Evolutionary conservation across 2,329 filamentous ascomycete species (phyloP), one percentile per base, ranked within the genome.

Genomic region (Penicillium hesseltinei): DNA sequence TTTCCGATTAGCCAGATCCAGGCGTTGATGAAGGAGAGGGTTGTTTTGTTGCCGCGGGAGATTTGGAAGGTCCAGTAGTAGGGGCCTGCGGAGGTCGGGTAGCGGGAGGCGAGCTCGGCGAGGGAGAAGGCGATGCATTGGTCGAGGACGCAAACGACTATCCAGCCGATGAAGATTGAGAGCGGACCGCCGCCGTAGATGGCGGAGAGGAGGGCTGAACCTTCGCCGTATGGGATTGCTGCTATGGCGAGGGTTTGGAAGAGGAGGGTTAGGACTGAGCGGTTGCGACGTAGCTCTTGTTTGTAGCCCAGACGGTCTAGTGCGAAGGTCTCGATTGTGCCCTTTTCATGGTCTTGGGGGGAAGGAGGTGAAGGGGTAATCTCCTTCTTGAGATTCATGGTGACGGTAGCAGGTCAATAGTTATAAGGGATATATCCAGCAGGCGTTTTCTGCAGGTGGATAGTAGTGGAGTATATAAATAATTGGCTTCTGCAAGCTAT

Each of bases 241-340:
- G 84, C 83, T 31, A 86, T 86, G 23, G 84, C 83, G 8, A 87
- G 73, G 0, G 81, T 81, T 69, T 86, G 84, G 68, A 87, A 87
- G 13, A 87, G 75, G 1, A 88, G 73, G 0, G 83, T 86, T 60
- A 81, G 77, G 64, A 86, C 78, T 0, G 84, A 86, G 33, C 85
- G 79, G 60, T 87, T 87, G 23, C 83, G 80, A 21, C 70, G 74
- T 19, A 88, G 73, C 65, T 85, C 82, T 5, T 82, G 78, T 56
- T 78, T 81, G 71, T 88, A 88, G 29, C 84, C 83, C 23, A 87
- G 73, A n/a, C 72, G 61, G 27, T 73, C 71, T 25, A 79, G 69
- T 27, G 67, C 62, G 13, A 72, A 63, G 23, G 66, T 67, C 54
- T 72, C 67, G 39, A 61, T 50, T 15, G 57, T 53, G 35, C 63